phyloP scores from a whole-genome alignment of 768 basidiomycete species.

The Pisolithus marmoratus region DNA sequence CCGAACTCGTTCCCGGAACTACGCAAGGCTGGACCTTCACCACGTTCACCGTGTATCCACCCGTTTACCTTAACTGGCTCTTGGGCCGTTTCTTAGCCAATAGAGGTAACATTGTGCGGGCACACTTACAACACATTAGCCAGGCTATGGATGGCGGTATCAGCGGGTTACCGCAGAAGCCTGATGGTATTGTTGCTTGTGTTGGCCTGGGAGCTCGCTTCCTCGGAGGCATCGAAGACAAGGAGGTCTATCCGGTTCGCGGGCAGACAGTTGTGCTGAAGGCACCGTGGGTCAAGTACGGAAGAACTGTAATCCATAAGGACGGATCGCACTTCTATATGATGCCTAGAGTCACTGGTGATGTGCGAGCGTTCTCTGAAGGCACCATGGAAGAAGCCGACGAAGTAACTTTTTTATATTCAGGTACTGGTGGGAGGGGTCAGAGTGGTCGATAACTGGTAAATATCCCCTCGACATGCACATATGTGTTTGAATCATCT shows the following conservation, averaged over 20 bases:
- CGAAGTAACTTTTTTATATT: background rate
- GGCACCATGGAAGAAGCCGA: background rate
- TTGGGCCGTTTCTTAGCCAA: slow-evolving; percentile 47
- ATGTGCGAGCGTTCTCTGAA: slow-evolving; percentile 30
- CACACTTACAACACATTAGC: slow-evolving; percentile 58
- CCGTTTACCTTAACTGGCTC: slow-evolving; percentile 64
- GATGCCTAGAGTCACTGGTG: too few relatives aligned
- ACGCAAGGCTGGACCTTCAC: slow-evolving; percentile 52
- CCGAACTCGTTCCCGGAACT: slow-evolving; percentile 38
- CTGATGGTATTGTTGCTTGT: slow-evolving; percentile 57
- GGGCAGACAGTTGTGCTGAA: slow-evolving; percentile 40
- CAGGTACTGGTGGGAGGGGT: slow-evolving; percentile 60
- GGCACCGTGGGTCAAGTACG: slow-evolving; percentile 43
- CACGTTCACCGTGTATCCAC: too few relatives aligned
- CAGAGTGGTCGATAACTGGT: slow-evolving; percentile 58
- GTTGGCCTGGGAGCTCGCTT: too few relatives aligned
- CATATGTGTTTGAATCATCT: background rate
- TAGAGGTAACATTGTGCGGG: slow-evolving; percentile 58
- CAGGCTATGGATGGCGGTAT: slow-evolving; percentile 64
- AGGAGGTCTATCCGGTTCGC: too few relatives aligned
- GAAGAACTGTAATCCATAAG: slow-evolving; percentile 22
- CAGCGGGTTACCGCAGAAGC: slow-evolving; percentile 3
- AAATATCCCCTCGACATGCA: background rate
- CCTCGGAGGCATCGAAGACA: too few relatives aligned
- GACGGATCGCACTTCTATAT: slow-evolving; percentile 31